Evolutionary conservation across 768 basidiomycete species (phyloP).

Genomic region (Podaxis sp.): DNA sequence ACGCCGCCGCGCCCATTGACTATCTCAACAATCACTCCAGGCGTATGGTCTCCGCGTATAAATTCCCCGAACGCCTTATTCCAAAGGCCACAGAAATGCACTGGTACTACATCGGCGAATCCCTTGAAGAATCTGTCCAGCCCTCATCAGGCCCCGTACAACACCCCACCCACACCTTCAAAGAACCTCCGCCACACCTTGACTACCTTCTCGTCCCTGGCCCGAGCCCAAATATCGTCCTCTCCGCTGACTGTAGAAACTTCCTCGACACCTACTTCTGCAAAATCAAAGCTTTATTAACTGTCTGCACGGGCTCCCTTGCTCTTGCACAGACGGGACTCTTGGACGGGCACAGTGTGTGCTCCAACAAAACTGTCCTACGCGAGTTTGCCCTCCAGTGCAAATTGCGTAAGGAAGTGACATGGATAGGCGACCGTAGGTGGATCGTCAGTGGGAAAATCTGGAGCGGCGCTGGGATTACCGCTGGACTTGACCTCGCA

Average conservation of each 20-base stretch:
- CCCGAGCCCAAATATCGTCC: conserved; percentile 14
- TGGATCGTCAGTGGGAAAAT: conserved; percentile 30
- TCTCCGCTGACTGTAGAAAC: conserved; percentile 17
- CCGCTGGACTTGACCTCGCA: conserved; percentile 27
- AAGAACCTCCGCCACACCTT: conserved; percentile 19
- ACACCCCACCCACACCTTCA: conserved; percentile 24
- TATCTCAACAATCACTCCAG: conserved; percentile 24
- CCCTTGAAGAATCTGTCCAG: conserved; percentile 15
- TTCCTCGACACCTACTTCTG: conserved; percentile 21
- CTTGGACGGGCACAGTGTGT: conserved; percentile 24
- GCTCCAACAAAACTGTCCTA: conserved; percentile 24
- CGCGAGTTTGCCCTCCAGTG: conserved; percentile 9
- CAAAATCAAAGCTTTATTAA: conserved; percentile 22
- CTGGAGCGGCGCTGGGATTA: conserved; percentile 27
- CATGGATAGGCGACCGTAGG: conserved; percentile 27
- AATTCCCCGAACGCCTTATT: conserved; percentile 11
- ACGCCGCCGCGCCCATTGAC: conserved; percentile 21
- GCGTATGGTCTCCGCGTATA: neutral
- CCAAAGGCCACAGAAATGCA: conserved; percentile 22
- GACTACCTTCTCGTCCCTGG: conserved; percentile 29
- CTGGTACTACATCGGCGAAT: conserved; percentile 26
- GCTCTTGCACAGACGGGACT: conserved; percentile 23
- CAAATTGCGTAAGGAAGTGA: conserved; percentile 23
- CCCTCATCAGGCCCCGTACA: conserved; percentile 21
- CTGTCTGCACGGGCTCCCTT: conserved; percentile 27